Base-by-base conservation (phyloP, 495 filamentous ascomycete species). In the Penicillium lividum region DNA sequence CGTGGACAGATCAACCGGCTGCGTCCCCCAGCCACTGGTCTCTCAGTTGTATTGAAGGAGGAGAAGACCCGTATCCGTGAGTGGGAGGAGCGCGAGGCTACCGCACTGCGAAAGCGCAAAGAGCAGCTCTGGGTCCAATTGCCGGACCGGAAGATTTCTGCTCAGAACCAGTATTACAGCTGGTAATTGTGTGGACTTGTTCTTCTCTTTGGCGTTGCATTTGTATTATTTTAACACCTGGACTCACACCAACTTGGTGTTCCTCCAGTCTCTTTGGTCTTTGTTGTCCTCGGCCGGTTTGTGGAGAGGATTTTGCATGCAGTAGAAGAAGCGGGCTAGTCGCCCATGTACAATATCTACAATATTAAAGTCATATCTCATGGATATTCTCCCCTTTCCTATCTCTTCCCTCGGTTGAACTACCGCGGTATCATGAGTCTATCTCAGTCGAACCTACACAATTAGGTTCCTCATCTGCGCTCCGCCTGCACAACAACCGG, bases 31-130 rank as follows among this genome's bases (percentile, higher is more conserved):
- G 80, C 82, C 54, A 90, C 94, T 29, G 89, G 82, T 56, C 83
- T 97, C n/a, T 84, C 88, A 0, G 72, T 98, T 16, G 63, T 96
- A 5, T 75, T 98, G 68, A 98, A 98, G 78, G 94, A 98, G 68
- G 90, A 98, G 71, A 86, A 86, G 70, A 97, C 94, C 1, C 79
- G 90, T 31, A 85, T 97, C 50, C 83, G 94, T 33, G 80, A 89
- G 65, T 86, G 87, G 69, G 74, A 89, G 56, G 92, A 96, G 66
- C 80, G 86, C 56, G 81, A 90, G 66, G 85, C 85, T 65, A 90
- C 89, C 72, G 84, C 84, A 62, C 88, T 89, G 75, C 72, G 79
- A 44, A 74, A 84, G 69, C 77, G 82, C 44, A 85, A 85, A 64
- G 78, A 86, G 59, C 86, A 87, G 56, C 84, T 93, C 16, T 97